Base-by-base conservation (phyloP, 768 basidiomycete species). In the Harrya chromipes region DNA sequence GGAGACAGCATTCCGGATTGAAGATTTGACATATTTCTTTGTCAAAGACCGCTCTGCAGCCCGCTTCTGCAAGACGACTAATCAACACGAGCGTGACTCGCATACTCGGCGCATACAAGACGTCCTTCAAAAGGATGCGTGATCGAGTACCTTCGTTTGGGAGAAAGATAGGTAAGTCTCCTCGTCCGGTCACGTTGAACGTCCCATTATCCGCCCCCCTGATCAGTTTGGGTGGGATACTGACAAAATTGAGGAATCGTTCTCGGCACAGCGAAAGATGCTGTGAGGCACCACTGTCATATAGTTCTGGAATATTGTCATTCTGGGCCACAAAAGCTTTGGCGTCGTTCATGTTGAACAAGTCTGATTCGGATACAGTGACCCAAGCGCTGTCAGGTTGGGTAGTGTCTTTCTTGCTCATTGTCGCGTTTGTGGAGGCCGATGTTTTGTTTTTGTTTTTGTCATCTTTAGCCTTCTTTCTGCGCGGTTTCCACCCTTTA, bases 21-120 rank as follows among this genome's bases (percentile, higher is more conserved):
- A 53, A 49, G 7, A 56, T 49, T 5, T 21, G 11, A 19, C 55
- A 56, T 0, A 34, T 6, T 5, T 41, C 29, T 6, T 40, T 31
- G 2, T n/a, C 20, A 16, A 56, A 56, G 5, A 56, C 27, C 13
- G 48, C 40, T 2, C 43, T 27, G 19, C 46, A 56, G 7, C 51
- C 48, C 8, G 47, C 36, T 11, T 17, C 6, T 6, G 40, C 42
- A 8, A 53, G 16, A 24, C 20, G 19, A 16, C 11, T 40, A 14
- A 65, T 52, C 1, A 66, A 66, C 14, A 66, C 40, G 0, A 68
- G 56, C 2, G 51, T 63, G 29, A 58, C 46, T 6, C 51, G 57
- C 42, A 33, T 43, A 7, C 23, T 9, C 23, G 23, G 23, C 6
- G 23, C 23, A 23, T 23, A 23, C 23, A 23, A 23, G 23, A 23